A percentile compares a stretch with the other conserved stretches of the same genome.
Evolutionary conservation across 129 eudicot species (phyloP).

Genomic region (Lactuca sativa): DNA sequence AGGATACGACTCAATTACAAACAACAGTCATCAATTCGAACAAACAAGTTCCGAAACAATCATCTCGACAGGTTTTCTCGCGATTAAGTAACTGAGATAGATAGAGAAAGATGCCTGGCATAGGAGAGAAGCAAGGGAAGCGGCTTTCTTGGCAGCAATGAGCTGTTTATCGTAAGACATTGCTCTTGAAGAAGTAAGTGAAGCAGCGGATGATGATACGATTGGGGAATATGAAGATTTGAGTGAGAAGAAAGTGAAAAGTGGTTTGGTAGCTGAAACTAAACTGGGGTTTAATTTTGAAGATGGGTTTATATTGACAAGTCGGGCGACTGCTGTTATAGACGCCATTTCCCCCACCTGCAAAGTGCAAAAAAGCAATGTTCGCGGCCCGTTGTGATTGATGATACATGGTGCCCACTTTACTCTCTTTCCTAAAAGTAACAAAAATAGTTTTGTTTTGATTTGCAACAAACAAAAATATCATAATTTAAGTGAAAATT

Average conservation of each 20-base stretch:
- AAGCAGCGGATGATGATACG: slow-evolving; percentile 23
- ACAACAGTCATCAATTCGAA: background rate
- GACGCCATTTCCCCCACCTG: slow-evolving; percentile 14
- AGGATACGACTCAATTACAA: background rate
- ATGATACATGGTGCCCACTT: background rate
- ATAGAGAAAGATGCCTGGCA: slow-evolving; percentile 53
- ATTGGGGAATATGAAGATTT: slow-evolving; percentile 28
- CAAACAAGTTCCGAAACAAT: background rate
- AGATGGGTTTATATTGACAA: slow-evolving; percentile 16
- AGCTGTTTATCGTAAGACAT: slow-evolving; percentile 76
- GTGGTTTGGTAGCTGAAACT: slow-evolving; percentile 4
- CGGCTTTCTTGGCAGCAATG: slow-evolving; percentile 89
- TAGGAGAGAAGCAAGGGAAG: slow-evolving; percentile 79
- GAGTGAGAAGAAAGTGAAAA: slow-evolving; percentile 20
- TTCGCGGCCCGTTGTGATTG: background rate
- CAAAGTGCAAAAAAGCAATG: background rate
- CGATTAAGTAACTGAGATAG: background rate
- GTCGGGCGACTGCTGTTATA: slow-evolving; percentile 19
- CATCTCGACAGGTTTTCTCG: background rate
- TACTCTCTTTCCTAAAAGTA: background rate
- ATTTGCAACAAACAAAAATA: too few relatives aligned
- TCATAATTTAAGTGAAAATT: too few relatives aligned
- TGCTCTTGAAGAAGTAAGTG: slow-evolving; percentile 14
- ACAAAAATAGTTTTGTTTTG: too few relatives aligned
- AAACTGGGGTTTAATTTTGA: slow-evolving; percentile 22